Conservation (phyloP, 1,284 basidiomycete species). For the Heterobasidion irregulare region DNA sequence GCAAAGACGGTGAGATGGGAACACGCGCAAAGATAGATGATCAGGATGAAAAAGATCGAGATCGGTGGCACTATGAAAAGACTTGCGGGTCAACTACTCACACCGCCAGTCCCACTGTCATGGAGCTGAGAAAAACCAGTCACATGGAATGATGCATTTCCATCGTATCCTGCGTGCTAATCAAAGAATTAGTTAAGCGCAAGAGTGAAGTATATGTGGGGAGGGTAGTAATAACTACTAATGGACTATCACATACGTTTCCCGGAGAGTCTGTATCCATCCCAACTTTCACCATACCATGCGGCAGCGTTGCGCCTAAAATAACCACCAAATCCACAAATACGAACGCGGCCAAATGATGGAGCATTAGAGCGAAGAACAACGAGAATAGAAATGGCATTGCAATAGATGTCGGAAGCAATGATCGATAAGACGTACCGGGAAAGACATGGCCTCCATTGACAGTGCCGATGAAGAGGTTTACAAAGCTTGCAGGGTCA, state of each 20-base stretch:
- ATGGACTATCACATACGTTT: not conserved
- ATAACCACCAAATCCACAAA: not conserved
- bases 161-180: slow-evolving; percentile 57
- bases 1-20: not conserved
- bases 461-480: slow-evolving; percentile 50
- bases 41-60: not conserved
- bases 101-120: slow-evolving; percentile 53
- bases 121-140: slow-evolving; percentile 59
- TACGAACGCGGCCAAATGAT: not conserved
- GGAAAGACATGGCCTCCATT: slow-evolving; percentile 59
- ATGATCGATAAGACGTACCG: slow-evolving; percentile 24
- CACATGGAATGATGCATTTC: slow-evolving; percentile 32
- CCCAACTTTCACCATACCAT: slow-evolving; percentile 58
- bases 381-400: not conserved
- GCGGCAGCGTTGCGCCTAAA: slow-evolving; percentile 52
- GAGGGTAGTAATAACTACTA: not conserved
- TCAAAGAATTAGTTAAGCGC: not conserved
- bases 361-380: not conserved
- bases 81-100: slow-evolving; percentile 16
- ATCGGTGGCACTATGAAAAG: not conserved
- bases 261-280: slow-evolving; percentile 59
- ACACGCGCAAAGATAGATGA: not conserved
- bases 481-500: slow-evolving; percentile 22
- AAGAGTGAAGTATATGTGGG: not conserved
- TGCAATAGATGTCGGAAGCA: not conserved